Evolutionary conservation across 2,329 filamentous ascomycete species (phyloP).

Genomic region (Bipolaris oryzae): DNA sequence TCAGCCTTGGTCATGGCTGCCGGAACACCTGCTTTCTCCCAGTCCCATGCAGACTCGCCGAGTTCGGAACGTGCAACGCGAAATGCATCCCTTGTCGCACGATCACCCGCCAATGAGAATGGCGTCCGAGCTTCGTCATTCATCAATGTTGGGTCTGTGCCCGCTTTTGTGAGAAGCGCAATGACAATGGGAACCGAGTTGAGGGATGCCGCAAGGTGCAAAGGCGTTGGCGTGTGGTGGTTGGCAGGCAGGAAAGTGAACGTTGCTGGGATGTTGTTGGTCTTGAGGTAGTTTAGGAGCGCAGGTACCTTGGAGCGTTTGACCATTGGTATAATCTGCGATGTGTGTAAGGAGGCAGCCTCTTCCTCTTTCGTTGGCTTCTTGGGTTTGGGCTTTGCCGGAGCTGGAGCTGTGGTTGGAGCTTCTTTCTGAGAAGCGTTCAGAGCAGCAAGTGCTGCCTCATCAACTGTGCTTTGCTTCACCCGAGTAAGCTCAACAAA

Average conservation of each 20-base stretch:
- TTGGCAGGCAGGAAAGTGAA: constrained; percentile 77
- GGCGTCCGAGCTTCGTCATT: constrained; percentile 75
- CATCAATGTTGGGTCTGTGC: constrained; percentile 72
- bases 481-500: constrained; percentile 93
- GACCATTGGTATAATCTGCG: constrained; percentile 85
- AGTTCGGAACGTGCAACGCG: constrained; percentile 83
- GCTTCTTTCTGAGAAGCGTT: constrained; percentile 53
- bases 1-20: constrained; percentile 72
- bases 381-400: constrained; percentile 56
- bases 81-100: constrained; percentile 87
- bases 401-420: constrained; percentile 42
- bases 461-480: constrained; percentile 80
- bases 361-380: constrained; percentile 84
- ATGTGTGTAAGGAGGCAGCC: constrained; percentile 79
- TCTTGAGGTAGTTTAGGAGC: constrained; percentile 80
- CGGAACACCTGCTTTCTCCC: constrained; percentile 78
- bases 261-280: constrained; percentile 71
- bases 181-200: constrained; percentile 79
- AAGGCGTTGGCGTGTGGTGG: constrained; percentile 78
- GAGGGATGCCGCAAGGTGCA: constrained; percentile 84
- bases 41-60: constrained; percentile 77
- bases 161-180: constrained; percentile 75
- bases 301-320: constrained; percentile 89
- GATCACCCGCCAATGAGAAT: constrained; percentile 86
- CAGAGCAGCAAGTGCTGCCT: constrained; percentile 62